Evolutionary conservation across 2,329 filamentous ascomycete genomes (phyloP).

Genomic region (Chaetoscypha palmicola): DNA sequence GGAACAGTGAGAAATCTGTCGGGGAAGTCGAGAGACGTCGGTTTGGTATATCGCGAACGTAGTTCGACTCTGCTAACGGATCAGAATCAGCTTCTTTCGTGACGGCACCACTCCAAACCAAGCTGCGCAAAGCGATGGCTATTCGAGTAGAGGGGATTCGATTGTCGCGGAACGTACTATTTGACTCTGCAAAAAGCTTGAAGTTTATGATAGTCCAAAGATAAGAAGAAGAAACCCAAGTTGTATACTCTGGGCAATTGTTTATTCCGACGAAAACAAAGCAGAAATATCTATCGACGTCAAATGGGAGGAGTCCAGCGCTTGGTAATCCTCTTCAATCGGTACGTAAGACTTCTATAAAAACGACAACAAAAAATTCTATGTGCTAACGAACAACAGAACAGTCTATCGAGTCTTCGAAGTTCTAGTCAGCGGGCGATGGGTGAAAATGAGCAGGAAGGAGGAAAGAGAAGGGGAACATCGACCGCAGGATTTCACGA

Average conservation of each 20-base stretch:
- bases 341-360: constrained; percentile 10
- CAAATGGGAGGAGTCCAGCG: constrained; percentile 25
- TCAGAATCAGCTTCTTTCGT: constrained; percentile 1
- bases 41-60: too few species aligned
- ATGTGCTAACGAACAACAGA: constrained; percentile 13
- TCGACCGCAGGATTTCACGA: constrained; percentile 1
- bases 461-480: constrained; percentile 7
- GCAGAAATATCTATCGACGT: constrained; percentile 5
- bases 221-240: not conserved
- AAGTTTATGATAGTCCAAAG: not conserved
- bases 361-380: constrained; percentile 13
- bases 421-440: constrained; percentile 4
- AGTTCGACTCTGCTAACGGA: constrained; percentile 1
- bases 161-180: not conserved
- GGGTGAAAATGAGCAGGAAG: constrained; percentile 9
- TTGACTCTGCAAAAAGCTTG: not conserved
- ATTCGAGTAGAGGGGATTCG: not conserved
- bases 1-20: too few species aligned
- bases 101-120: not conserved
- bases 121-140: not conserved
- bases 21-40: too few species aligned
- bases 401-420: constrained; percentile 11
- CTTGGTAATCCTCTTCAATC: constrained; percentile 26
- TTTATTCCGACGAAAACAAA: constrained; percentile 3
- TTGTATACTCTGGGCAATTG: not conserved